phyloP scores from a whole-genome alignment of 1,284 basidiomycete genomes.

The Lentinus polychrous region DNA sequence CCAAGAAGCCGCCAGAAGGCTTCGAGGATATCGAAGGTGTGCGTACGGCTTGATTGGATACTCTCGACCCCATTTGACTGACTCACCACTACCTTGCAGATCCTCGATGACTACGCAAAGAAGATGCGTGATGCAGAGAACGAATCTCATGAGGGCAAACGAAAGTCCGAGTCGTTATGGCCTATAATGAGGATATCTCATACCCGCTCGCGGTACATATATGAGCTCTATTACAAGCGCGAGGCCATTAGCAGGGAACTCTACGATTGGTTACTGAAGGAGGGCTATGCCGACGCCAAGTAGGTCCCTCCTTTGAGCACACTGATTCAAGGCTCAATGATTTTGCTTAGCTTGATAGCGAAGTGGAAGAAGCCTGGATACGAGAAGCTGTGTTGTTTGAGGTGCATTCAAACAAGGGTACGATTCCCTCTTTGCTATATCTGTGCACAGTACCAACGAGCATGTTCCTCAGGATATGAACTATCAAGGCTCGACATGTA shows the following conservation, averaged over 20 bases:
- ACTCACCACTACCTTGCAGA: slow-evolving; percentile 32
- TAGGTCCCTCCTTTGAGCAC: slow-evolving; percentile 33
- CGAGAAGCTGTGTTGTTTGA: slow-evolving; percentile 95
- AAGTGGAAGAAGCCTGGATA: slow-evolving; percentile 99
- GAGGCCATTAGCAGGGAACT: slow-evolving; percentile 92
- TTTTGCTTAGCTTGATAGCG: slow-evolving; percentile 74
- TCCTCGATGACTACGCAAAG: slow-evolving; percentile 91
- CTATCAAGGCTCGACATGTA: slow-evolving; percentile 98
- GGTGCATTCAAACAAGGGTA: slow-evolving; percentile 94
- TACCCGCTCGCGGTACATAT: slow-evolving; percentile 93
- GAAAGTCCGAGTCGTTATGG: slow-evolving; percentile 96
- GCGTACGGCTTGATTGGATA: slow-evolving; percentile 18
- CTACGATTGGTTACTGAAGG: slow-evolving; percentile 98
- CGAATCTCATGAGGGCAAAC: slow-evolving; percentile 95
- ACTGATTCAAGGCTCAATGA: slow-evolving; percentile 3
- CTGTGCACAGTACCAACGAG: not conserved
- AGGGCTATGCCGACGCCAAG: slow-evolving; percentile 97
- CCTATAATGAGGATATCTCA: slow-evolving; percentile 98
- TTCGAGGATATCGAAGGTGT: slow-evolving; percentile 92
- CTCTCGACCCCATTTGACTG: not conserved
- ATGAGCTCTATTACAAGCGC: slow-evolving; percentile 98
- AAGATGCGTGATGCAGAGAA: slow-evolving; percentile 98
- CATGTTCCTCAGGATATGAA: slow-evolving; percentile 81
- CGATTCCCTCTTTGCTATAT: slow-evolving; percentile 17
- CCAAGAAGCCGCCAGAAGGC: slow-evolving; percentile 94